Percentiles rank a stretch among this genome's conserved stretches.
Evolutionary conservation across 768 basidiomycete genomes (phyloP).

Genomic region (Butyriboletus loyo): DNA sequence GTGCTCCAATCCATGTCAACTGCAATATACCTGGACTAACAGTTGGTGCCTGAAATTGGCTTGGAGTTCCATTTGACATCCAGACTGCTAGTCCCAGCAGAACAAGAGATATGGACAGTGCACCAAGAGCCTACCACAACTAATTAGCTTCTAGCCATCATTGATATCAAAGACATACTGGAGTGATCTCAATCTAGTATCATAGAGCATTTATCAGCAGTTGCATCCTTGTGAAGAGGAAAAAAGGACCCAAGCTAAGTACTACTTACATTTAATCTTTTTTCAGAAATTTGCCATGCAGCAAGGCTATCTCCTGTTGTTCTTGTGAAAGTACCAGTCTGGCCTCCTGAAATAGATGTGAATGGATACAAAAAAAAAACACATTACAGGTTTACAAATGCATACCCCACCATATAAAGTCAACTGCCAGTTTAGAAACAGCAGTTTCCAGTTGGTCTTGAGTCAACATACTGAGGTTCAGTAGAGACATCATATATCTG

Average conservation of each 20-base stretch:
- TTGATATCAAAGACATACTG: not conserved
- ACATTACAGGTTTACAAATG: not conserved
- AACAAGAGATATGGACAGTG: not conserved
- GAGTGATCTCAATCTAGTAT: not conserved
- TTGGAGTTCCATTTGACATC: not conserved
- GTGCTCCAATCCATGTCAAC: not conserved
- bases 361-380: too few species aligned
- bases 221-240: not conserved
- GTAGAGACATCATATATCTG: not conserved
- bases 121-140: not conserved
- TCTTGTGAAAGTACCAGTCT: not conserved
- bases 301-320: not conserved
- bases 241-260: not conserved
- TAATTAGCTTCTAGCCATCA: not conserved
- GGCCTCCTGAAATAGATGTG: not conserved
- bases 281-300: not conserved
- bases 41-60: not conserved
- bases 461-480: not conserved
- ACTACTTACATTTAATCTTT: not conserved
- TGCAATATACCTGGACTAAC: not conserved
- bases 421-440: not conserved
- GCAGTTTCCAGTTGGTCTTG: not conserved
- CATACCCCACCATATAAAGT: not conserved
- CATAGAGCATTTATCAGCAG: not conserved
- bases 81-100: not conserved